phyloP scores from a whole-genome alignment of 768 basidiomycete genomes.

The Termitomyces sp. region DNA sequence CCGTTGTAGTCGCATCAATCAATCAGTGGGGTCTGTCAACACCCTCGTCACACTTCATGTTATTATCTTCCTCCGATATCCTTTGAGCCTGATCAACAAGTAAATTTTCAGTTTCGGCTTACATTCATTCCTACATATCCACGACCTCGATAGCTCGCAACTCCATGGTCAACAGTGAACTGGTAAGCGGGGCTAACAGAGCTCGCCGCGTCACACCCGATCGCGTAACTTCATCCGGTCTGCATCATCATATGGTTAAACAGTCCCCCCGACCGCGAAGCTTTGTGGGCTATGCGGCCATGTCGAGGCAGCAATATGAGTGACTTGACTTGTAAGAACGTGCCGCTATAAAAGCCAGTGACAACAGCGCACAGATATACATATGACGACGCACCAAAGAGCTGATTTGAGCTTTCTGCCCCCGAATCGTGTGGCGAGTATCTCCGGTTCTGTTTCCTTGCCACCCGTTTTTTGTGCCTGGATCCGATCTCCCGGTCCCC shows the following conservation, averaged over 20 bases:
- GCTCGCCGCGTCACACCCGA: neutral
- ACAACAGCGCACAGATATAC: neutral
- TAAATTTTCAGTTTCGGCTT: neutral
- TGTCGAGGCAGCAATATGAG: neutral
- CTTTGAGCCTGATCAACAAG: neutral
- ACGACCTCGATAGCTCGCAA: neutral
- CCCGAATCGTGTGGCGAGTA: constrained; percentile 5
- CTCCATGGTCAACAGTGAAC: neutral
- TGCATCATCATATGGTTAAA: constrained; percentile 1
- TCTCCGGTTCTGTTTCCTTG: constrained; percentile 16
- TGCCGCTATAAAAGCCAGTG: neutral
- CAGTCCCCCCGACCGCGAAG: neutral
- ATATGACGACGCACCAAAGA: neutral
- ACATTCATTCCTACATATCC: too few species aligned
- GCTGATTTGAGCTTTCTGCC: neutral
- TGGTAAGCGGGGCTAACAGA: neutral
- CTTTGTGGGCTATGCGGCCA: neutral
- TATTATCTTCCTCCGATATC: neutral
- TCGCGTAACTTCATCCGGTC: neutral
- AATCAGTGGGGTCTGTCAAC: neutral
- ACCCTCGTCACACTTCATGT: neutral
- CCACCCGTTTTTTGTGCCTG: constrained; percentile 25
- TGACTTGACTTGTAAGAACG: neutral
- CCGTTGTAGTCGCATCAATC: neutral
- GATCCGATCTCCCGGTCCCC: constrained; percentile 27